A percentile compares a stretch with the other conserved stretches of the same genome.
Evolutionary conservation across 1,284 basidiomycete species (phyloP).

Genomic region (Trametes polyzona): DNA sequence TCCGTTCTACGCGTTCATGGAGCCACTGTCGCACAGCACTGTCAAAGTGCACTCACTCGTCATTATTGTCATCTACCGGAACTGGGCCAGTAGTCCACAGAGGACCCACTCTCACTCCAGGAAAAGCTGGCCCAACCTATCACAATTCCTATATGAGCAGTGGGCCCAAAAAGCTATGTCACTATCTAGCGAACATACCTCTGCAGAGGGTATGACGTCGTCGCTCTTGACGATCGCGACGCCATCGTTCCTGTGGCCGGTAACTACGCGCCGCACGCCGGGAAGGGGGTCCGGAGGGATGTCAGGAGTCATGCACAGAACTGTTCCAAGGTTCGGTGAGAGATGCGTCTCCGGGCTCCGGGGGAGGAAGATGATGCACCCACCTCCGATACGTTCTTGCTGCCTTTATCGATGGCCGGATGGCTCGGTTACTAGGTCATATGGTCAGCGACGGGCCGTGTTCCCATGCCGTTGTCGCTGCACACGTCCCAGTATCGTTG

Average conservation of each 20-base stretch:
- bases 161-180: neutral
- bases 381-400: neutral
- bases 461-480: no score
- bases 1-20: conserved; percentile 45
- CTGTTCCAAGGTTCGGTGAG: conserved; percentile 40
- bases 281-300: conserved; percentile 30
- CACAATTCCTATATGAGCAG: neutral
- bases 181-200: conserved; percentile 7
- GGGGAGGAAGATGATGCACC: neutral
- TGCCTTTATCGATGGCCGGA: conserved; percentile 3
- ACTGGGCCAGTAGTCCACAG: conserved; percentile 57
- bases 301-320: conserved; percentile 50
- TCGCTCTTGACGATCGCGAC: conserved; percentile 29
- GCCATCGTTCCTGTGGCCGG: conserved; percentile 41
- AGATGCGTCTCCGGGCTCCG: neutral
- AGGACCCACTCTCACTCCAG: conserved; percentile 33
- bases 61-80: conserved; percentile 60
- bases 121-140: conserved; percentile 18
- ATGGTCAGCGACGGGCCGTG: conserved; percentile 1
- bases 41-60: no score
- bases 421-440: neutral
- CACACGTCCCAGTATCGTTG: no score
- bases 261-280: conserved; percentile 52
- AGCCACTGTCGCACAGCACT: neutral
- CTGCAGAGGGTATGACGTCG: conserved; percentile 13